A percentile compares a stretch with the other conserved stretches of the same genome.
Conservation (phyloP, 2,329 filamentous ascomycete genomes). For the Calonectria honghensis region DNA sequence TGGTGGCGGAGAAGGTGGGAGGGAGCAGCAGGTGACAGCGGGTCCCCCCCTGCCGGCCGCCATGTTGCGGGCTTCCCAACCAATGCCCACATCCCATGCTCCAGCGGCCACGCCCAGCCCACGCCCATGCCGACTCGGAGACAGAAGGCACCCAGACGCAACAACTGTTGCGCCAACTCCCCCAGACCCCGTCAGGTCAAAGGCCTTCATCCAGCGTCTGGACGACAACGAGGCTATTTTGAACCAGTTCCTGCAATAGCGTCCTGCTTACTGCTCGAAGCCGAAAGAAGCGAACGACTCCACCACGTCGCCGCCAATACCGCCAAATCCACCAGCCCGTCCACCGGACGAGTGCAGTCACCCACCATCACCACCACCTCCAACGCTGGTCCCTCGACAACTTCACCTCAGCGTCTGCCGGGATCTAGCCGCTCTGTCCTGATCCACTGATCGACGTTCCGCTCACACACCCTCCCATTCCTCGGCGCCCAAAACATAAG, state of each 20-base stretch:
- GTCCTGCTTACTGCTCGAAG: conserved; percentile 13
- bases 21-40: conserved; percentile 34
- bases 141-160: conserved; percentile 23
- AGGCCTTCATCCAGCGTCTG: conserved; percentile 1
- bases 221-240: conserved; percentile 7
- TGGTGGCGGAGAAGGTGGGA: conserved; percentile 26
- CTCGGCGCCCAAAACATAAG: conserved; percentile 1
- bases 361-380: conserved; percentile 39
- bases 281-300: conserved; percentile 34
- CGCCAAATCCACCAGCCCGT: conserved; percentile 33
- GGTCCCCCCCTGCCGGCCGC: conserved; percentile 19
- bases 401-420: conserved; percentile 31
- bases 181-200: conserved; percentile 7
- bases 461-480: conserved; percentile 19
- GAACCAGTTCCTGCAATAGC: conserved; percentile 16
- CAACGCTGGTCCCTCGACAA: conserved; percentile 26
- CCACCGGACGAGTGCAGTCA: conserved; percentile 36
- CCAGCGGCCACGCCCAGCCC: conserved; percentile 6
- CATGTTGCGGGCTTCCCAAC: conserved; percentile 26
- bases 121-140: conserved; percentile 22
- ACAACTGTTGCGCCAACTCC: conserved; percentile 25
- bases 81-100: conserved; percentile 30
- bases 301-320: conserved; percentile 39
- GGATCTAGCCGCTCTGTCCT: conserved; percentile 7
- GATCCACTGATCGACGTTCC: conserved; percentile 20